Base-by-base conservation (phyloP, 2,329 filamentous ascomycete species). In the Fragosphaeria purpurea region DNA sequence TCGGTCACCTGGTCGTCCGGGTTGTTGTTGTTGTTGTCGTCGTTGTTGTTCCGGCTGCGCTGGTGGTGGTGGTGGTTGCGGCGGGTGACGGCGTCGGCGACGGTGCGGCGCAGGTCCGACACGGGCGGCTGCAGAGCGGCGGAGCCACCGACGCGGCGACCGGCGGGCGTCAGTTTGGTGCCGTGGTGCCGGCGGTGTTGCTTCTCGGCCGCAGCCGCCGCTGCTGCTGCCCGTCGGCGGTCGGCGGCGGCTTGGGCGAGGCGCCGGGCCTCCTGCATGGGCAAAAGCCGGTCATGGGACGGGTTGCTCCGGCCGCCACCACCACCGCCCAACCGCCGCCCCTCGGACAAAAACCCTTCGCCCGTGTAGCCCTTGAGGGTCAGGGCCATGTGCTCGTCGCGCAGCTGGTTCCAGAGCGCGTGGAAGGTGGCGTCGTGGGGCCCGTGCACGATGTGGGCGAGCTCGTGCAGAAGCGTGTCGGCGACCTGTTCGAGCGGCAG, bases 401-500 rank as follows among this genome's bases (percentile, higher is more conserved):
- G 82, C 5, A 96, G 77, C 62, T 95, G 85, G 59, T 95, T 84
- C 88, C 90, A 95, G 5, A 96, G 71, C 0, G 82, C 82, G 58
- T 95, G 82, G 62, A 97, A 97, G 38, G 85, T 77, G 44, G 73
- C 76, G 62, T 96, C 82, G 64, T 97, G 91, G 2, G 87, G 86
- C 0, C 88, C 88, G 65, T 85, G 82, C 9, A 88, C 78, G 57
- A 86, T 95, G 62, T 97, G 91, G n/a, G 81, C 83, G 3, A 97
- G 78, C 72, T 97, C 91, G 63, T 97, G 91, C 22, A 97, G 79
- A 82, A 97, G 86, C 0, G 91, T 97, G 65, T 96, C 89, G 42
- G 88, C 75, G 7, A 95, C 76, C 56, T 86, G 73, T 61, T 96
- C 88, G 51, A 90, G 69, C 1, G 86, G 83, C 22, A 95, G 66